Conservation (phyloP, 2,329 filamentous ascomycete species). For the Ramularia endophylla region DNA sequence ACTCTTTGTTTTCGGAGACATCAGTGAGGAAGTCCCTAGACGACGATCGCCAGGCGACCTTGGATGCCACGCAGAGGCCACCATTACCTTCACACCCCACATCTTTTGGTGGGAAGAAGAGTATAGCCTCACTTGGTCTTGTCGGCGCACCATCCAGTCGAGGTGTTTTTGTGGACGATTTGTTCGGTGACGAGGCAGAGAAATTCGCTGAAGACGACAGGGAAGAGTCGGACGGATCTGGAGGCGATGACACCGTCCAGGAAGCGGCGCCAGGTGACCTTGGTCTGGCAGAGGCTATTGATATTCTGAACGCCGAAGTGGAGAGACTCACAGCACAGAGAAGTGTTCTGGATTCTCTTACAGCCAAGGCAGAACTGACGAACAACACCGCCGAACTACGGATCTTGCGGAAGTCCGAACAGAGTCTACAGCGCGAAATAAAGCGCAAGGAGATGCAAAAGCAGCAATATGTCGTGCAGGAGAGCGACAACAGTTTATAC, state of each 20-base stretch:
- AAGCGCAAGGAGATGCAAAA: conserved; percentile 90
- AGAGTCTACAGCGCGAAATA: conserved; percentile 87
- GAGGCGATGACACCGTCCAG: conserved; percentile 73
- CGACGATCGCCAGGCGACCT: conserved; percentile 10
- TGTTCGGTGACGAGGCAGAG: conserved; percentile 85
- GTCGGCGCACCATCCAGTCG: conserved; percentile 82
- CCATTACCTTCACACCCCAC: conserved; percentile 6
- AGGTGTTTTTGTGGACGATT: conserved; percentile 88
- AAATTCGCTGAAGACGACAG: conserved; percentile 81
- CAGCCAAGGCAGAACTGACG: conserved; percentile 89
- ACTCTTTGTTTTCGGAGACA: conserved; percentile 58
- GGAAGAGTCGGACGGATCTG: conserved; percentile 59
- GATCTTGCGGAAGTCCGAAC: conserved; percentile 88
- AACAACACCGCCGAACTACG: conserved; percentile 93
- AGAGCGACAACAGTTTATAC: conserved; percentile 95
- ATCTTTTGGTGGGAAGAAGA: conserved; percentile 62
- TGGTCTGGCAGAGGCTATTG: conserved; percentile 87
- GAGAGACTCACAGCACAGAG: conserved; percentile 84
- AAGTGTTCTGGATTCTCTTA: conserved; percentile 83
- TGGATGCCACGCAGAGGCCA: conserved; percentile 15
- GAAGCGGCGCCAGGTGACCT: conserved; percentile 93
- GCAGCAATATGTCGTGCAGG: conserved; percentile 94
- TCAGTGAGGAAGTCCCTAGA: conserved; percentile 54
- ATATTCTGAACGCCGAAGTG: conserved; percentile 80
- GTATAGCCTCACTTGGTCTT: conserved; percentile 82